phyloP scores from a whole-genome alignment of 2,329 filamentous ascomycete genomes.

The Camptophora hylomeconis region DNA sequence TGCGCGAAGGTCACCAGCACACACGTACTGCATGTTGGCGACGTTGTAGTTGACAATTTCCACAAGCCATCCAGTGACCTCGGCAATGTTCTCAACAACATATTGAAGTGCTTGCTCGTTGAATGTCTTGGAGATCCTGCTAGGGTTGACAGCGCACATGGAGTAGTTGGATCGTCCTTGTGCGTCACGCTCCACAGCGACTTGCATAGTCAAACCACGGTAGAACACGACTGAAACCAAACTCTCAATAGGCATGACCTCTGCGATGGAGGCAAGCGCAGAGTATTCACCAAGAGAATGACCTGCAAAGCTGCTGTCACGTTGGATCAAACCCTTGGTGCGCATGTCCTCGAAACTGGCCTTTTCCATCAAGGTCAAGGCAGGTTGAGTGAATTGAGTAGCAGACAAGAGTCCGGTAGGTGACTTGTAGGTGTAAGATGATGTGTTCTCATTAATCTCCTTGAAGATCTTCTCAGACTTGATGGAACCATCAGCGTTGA shows the following conservation, averaged over 20 bases:
- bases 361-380: conserved; percentile 98
- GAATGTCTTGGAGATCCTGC: conserved; percentile 96
- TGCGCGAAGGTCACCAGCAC: conserved; percentile 53
- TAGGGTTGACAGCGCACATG: conserved; percentile 98
- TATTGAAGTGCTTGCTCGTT: conserved; percentile 96
- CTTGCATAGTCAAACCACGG: conserved; percentile 97
- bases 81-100: conserved; percentile 87
- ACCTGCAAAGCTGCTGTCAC: conserved; percentile 93
- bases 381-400: conserved; percentile 96
- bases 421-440: conserved; percentile 93
- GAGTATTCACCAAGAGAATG: conserved; percentile 98
- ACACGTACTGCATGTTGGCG: conserved; percentile 58
- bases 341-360: conserved; percentile 99
- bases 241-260: conserved; percentile 99
- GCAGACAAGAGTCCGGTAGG: conserved; percentile 89
- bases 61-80: conserved; percentile 86
- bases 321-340: conserved; percentile 85
- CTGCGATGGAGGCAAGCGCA: conserved; percentile 83
- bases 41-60: conserved; percentile 97
- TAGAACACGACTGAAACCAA: conserved; percentile 98
- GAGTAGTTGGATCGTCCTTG: conserved; percentile 92
- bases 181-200: conserved; percentile 92
- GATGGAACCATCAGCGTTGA: conserved; percentile 77
- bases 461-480: conserved; percentile 99
- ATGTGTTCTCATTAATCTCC: conserved; percentile 82